These are phyloP conservation scores for Phaseolus coccineus DNA, from an alignment of 331 rosid genomes.

Conservation along the genomic window DNA sequence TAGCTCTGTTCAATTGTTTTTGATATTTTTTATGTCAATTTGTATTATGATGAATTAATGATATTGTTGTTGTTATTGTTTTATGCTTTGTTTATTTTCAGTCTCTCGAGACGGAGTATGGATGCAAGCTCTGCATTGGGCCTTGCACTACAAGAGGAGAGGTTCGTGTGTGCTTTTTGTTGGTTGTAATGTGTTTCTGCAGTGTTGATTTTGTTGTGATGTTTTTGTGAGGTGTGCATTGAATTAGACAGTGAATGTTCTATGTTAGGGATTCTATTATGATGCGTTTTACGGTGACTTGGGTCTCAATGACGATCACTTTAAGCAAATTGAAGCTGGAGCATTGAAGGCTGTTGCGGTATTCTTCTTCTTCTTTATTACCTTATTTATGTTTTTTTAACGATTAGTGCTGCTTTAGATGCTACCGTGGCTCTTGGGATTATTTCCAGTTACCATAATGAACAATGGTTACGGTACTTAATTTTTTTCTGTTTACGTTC, in stretches of 20 bases:
- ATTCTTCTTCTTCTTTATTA: conserved; percentile 38
- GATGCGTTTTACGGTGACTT: conserved; percentile 93
- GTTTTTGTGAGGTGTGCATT: not conserved
- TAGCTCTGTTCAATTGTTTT: not conserved
- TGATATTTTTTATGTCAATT: not conserved
- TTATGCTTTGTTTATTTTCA: conserved; percentile 46
- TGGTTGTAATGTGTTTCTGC: not conserved
- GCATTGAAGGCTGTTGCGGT: conserved; percentile 86
- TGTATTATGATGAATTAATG: not conserved
- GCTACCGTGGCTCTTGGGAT: not conserved
- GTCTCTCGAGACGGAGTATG: conserved; percentile 87
- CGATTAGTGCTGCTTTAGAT: conserved; percentile 1
- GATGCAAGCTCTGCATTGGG: conserved; percentile 98
- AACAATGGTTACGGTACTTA: not conserved
- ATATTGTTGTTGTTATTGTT: not conserved
- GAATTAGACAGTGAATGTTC: conserved; percentile 24
- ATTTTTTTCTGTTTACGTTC: conserved; percentile 14
- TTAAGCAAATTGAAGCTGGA: conserved; percentile 71
- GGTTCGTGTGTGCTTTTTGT: conserved; percentile 49
- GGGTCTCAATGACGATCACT: conserved; percentile 93
- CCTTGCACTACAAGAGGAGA: conserved; percentile 99
- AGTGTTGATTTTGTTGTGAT: conserved; percentile 1
- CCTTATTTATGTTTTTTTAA: not conserved
- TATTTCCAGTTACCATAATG: not conserved
- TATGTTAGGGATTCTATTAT: conserved; percentile 89